Conservation (phyloP, 2,329 filamentous ascomycete species). For the Aspergillus piperis region DNA sequence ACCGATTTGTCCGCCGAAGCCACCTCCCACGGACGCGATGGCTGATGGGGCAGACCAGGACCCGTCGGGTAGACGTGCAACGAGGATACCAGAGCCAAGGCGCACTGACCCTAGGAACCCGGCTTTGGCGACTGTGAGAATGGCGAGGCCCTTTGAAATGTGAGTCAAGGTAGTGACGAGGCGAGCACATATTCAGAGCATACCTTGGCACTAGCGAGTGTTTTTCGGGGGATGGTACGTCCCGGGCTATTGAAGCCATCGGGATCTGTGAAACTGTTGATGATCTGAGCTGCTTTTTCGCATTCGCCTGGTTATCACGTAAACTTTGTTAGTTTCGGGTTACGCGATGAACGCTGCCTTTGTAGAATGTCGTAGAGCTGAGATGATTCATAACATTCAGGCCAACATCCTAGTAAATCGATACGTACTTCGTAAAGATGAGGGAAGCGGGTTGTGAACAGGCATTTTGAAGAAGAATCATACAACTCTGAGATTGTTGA, state of each 20-base stretch:
- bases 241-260: conserved; percentile 6
- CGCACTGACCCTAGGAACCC: conserved; percentile 51
- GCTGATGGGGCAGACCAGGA: conserved; percentile 52
- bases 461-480: not conserved
- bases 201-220: conserved; percentile 15
- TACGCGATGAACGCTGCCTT: not conserved
- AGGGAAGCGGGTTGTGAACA: not conserved
- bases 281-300: conserved; percentile 10
- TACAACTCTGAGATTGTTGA: not conserved
- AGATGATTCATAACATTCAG: not conserved
- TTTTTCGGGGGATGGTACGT: conserved; percentile 4
- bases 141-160: conserved; percentile 43
- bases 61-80: conserved; percentile 48
- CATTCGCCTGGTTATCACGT: conserved; percentile 7
- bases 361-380: not conserved
- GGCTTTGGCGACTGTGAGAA: conserved; percentile 48
- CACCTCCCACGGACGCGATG: conserved; percentile 45
- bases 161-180: not conserved
- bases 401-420: not conserved
- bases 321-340: not conserved
- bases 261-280: conserved; percentile 15
- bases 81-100: conserved; percentile 50
- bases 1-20: conserved; percentile 49
- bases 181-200: too few species aligned
- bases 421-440: not conserved